These are phyloP conservation scores for Schoenoplectus tabernaemontani DNA, from an alignment of 202 grass and related monocot genomes.

Conservation along the genomic window DNA sequence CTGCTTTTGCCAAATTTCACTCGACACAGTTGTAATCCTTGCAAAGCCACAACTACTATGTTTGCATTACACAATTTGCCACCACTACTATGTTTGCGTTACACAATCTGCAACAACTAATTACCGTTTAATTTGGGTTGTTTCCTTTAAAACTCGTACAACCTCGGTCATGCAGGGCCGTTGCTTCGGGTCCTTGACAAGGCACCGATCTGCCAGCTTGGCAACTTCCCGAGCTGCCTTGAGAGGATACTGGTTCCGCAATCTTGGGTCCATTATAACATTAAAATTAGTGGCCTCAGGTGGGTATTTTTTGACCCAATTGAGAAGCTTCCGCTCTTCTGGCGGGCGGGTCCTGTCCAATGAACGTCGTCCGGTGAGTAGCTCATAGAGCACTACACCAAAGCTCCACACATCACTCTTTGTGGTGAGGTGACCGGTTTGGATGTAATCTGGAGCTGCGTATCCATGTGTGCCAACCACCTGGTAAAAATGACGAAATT, in stretches of 20 bases:
- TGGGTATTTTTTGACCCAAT: slow-evolving; percentile 50
- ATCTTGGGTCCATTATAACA: slow-evolving; percentile 62
- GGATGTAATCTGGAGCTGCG: slow-evolving; percentile 85
- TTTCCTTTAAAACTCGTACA: slow-evolving; percentile 37
- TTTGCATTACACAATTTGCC: background rate
- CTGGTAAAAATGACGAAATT: slow-evolving; percentile 3
- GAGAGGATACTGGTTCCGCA: slow-evolving; percentile 48
- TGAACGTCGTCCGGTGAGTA: slow-evolving; percentile 63
- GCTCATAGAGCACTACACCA: slow-evolving; percentile 82
- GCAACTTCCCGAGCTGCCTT: slow-evolving; percentile 44
- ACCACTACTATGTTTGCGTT: too few species aligned
- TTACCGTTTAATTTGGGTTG: slow-evolving; percentile 36
- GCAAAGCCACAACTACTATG: background rate
- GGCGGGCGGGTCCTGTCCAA: slow-evolving; percentile 43
- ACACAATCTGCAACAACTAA: background rate
- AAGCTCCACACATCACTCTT: slow-evolving; percentile 94
- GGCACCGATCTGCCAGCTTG: slow-evolving; percentile 52
- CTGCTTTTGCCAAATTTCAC: background rate
- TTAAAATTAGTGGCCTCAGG: slow-evolving; percentile 40
- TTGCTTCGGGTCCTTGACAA: slow-evolving; percentile 69
- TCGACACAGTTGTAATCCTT: background rate
- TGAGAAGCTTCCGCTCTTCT: slow-evolving; percentile 65
- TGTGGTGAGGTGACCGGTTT: slow-evolving; percentile 72
- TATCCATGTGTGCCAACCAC: slow-evolving; percentile 82
- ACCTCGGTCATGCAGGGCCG: slow-evolving; percentile 52